Evolutionary conservation across 2,329 filamentous ascomycete species (phyloP), one percentile per base, ranked within the genome.

Genomic region (Ascochyta rabiei): DNA sequence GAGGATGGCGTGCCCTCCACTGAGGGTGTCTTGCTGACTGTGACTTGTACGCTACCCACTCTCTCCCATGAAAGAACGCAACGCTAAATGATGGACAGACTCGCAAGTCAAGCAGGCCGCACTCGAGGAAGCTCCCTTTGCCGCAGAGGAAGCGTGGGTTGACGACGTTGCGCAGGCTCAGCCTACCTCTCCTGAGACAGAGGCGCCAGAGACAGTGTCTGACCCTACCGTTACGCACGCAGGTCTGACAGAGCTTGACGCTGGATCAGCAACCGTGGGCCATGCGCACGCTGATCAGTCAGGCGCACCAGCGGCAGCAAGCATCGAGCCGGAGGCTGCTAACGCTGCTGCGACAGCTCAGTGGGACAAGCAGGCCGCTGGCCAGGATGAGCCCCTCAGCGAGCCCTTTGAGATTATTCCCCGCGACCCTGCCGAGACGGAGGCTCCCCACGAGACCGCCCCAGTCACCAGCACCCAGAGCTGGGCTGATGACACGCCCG

Each of bases 371-470:
- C 79, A 81, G 55, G 72, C 75, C 42, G 71, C 74, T 37, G 77
- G 75, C 15, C 77, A 80, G 19, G 77, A 80, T 44, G 78, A 81
- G 50, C 78, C 81, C 21, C 71, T 81, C 37, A 79, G 81, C 24
- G 89, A 93, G 62, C 84, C 82, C 48, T 95, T 90, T 85, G 88
- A 96, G 56, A 86, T 91, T 72, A 81, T 90, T 39, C 86, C 90
- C 46, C 86, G 88, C 52, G 85, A 93, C 68, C 83, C 87, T 41
- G 78, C 85, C 46, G 91, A 96, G 80, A 88, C 89, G 5, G 90
- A 95, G 58, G 85, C 82, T 33, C 86, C 85, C 33, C 72, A 85
- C 37, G 77, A 81, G 41, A 60, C 72, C 18, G 74, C 76, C 13
- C 69, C 75, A 18, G 84, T 85, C 23, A 86, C 84, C n/a, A 84